Evolutionary conservation across 371 early-diverging fungal genomes (phyloP).

Genomic region (Phascolomyces articulosus): DNA sequence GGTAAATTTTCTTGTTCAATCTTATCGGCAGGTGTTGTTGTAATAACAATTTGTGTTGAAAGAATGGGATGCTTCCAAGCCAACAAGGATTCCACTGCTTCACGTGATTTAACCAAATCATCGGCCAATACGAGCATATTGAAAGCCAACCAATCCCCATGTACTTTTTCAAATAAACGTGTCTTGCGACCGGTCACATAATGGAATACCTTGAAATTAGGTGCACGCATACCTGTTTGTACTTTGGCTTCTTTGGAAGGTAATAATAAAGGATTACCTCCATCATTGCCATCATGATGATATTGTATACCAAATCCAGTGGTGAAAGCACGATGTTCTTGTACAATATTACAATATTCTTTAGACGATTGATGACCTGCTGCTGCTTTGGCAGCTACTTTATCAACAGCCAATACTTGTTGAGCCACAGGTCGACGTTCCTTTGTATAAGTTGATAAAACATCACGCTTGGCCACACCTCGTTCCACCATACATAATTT

Average conservation of each 20-base stretch:
- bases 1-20: constrained; percentile 16
- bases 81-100: constrained; percentile 17
- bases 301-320: constrained; percentile 49
- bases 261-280: background rate
- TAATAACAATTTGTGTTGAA: constrained; percentile 20
- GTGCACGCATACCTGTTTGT: constrained; percentile 46
- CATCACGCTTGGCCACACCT: constrained; percentile 21
- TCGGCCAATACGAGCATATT: constrained; percentile 34
- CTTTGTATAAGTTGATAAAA: constrained; percentile 30
- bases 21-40: constrained; percentile 37
- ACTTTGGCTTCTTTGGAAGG: constrained; percentile 6
- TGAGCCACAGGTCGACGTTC: constrained; percentile 44
- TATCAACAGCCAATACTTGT: constrained; percentile 39
- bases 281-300: background rate
- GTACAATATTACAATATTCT: constrained; percentile 34
- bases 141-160: constrained; percentile 31
- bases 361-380: constrained; percentile 34
- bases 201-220: constrained; percentile 41
- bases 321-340: constrained; percentile 38
- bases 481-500: constrained; percentile 44
- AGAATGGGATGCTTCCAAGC: background rate
- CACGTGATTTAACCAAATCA: constrained; percentile 23
- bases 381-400: constrained; percentile 41
- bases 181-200: constrained; percentile 33
- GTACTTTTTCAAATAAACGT: constrained; percentile 29